Conservation (phyloP, 306 rosid species). For the Citrullus colocynthis region DNA sequence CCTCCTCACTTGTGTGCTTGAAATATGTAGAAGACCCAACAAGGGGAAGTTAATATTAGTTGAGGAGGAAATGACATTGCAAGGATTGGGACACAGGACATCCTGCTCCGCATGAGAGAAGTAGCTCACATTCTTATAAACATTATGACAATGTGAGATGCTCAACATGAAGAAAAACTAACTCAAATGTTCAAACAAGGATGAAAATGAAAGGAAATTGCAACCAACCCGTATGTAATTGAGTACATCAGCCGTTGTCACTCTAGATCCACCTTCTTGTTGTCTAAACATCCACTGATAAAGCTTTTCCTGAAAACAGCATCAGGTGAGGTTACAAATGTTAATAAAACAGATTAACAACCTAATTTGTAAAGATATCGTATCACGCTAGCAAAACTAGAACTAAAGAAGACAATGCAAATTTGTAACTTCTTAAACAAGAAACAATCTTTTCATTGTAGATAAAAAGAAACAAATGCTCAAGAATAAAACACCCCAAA, state of each 20-base stretch:
- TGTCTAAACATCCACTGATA: slow-evolving; percentile 76
- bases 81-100: too few relatives aligned
- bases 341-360: neutral
- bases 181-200: neutral
- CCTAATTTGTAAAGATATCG: neutral
- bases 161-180: neutral
- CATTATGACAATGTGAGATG: neutral
- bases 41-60: too few relatives aligned
- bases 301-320: slow-evolving; percentile 55
- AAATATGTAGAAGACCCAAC: too few relatives aligned
- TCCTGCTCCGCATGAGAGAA: too few relatives aligned
- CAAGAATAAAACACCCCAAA: neutral
- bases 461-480: neutral
- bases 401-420: neutral
- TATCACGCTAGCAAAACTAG: neutral
- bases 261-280: slow-evolving; percentile 72
- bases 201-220: neutral
- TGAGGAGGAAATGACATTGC: too few relatives aligned
- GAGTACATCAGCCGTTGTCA: slow-evolving; percentile 46
- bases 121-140: too few relatives aligned
- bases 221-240: slow-evolving; percentile 53
- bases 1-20: too few relatives aligned
- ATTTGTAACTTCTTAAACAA: neutral
- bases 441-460: neutral
- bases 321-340: neutral